Evolutionary conservation across 2,329 filamentous ascomycete genomes (phyloP).

Genomic region (Septoria petroselini): DNA sequence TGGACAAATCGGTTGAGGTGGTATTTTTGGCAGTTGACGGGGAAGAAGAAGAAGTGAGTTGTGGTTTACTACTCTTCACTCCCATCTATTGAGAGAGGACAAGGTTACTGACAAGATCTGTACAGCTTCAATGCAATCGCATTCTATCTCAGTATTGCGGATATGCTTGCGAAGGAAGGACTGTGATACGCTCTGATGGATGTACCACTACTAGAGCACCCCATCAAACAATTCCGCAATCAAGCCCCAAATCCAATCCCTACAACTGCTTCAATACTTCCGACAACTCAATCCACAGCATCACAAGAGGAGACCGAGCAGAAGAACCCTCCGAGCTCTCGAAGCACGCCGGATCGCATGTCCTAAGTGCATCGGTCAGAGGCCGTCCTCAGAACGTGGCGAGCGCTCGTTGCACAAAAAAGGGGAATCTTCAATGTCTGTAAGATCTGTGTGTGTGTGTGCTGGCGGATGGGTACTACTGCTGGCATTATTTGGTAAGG

Average conservation of each 20-base stretch:
- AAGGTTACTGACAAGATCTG: constrained; percentile 23
- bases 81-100: background rate
- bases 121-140: constrained; percentile 62
- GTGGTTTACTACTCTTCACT: background rate
- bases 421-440: background rate
- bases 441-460: background rate
- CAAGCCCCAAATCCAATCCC: too few species aligned
- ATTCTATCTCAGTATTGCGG: constrained; percentile 63
- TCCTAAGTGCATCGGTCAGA: too few species aligned
- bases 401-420: too few species aligned
- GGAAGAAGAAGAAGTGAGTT: constrained; percentile 52
- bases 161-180: constrained; percentile 44
- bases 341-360: too few species aligned
- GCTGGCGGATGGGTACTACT: background rate
- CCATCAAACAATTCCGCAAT: too few species aligned
- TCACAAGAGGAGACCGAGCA: too few species aligned
- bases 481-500: too few species aligned
- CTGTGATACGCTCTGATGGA: constrained; percentile 32
- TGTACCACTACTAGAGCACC: too few species aligned
- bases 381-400: too few species aligned
- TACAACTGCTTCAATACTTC: too few species aligned
- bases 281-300: too few species aligned
- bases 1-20: constrained; percentile 63
- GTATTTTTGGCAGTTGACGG: constrained; percentile 56
- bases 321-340: too few species aligned